Evolutionary conservation across 176 grass and related monocot species (phyloP), one percentile per base, ranked within the genome.

Genomic region (Saccharum spontaneum): DNA sequence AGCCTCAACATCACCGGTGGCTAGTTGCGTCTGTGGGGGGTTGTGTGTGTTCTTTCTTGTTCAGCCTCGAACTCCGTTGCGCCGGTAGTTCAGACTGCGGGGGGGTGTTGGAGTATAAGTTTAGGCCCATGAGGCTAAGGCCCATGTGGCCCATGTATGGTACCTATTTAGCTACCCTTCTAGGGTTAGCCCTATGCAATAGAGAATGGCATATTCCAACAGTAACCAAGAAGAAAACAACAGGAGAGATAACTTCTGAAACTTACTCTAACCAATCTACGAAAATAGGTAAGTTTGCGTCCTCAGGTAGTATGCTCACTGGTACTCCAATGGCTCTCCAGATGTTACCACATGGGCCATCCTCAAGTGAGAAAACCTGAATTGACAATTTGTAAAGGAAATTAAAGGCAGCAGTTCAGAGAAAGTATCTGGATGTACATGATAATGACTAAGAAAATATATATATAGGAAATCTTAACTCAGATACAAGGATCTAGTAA

Each of bases 191-290:
- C n/a, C n/a, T n/a, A n/a, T n/a, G n/a, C n/a, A n/a, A n/a, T n/a
- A n/a, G n/a, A n/a, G n/a, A n/a, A n/a, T n/a, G n/a, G n/a, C n/a
- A n/a, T n/a, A n/a, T n/a, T n/a, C n/a, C n/a, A n/a, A 45, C 34
- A 83, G 60, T 17, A 85, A 34, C 22, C 22, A 64, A 78, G 6
- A 61, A 70, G 67, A 44, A 86, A 90, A 85, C 34, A 50, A 63
- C 44, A 91, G 64, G 11, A 50, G 91, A 76, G 61, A 65, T 62
- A n/a, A 85, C 26, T 78, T 88, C n/a, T 70, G 45, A 73, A 84
- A 87, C 90, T 97, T 94, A 99, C 97, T 94, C 82, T 79, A 97
- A 85, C 97, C 97, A 99, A 91, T 99, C 94, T 79, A 97, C 61
- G 30, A 59, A 79, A 70, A 46, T 79, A 81, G 79, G 75, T 78